Evolutionary conservation across 352 stramenopile genomes (phyloP), one percentile per base, ranked within the genome.

Genomic region (Phytophthora hybrid): DNA sequence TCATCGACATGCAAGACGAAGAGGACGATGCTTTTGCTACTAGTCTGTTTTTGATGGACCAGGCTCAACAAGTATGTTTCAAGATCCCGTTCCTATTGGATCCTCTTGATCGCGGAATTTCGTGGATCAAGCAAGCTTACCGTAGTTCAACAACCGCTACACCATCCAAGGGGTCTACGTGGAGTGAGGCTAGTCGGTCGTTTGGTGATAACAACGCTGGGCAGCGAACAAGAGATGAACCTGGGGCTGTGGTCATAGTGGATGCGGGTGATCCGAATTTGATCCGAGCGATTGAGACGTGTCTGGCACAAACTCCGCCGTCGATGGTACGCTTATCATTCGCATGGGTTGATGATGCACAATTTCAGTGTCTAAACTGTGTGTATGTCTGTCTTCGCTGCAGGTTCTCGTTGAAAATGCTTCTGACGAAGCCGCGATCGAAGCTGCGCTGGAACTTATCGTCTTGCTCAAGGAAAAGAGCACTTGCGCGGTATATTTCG

Each of bases 31-130:
- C 81, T 6, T 69, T 91, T 21, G 69, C 74, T 4, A 74, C 78
- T 10, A 89, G 78, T 52, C 64, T 93, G 49, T 80, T 89, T 29
- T 58, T 91, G 13, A 77, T 88, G 66, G 76, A 89, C 39, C 81
- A 90, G 46, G 63, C 71, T 16, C 73, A 83, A 26, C 74, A 82
- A 69, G 69, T 88, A 14, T 78, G 81, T 44, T 76, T 80, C 16
- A 80, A 82, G 64, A 84, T 83, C 23, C 76, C 81, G 7, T 63
- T 93, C 44, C 71, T 93, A 0, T 26, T 89, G 0, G 86, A 93
- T 34, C 84, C 86, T n/a, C 66, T 90, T 8, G 62, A 66, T 26
- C 63, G 63, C 10, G 81, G 69, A 9, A 59, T 70, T 18, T 29
- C 47, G 4, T 91, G 84, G 84, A 26, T 91, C 32, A 86, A 82